Evolutionary conservation across 176 grass and related monocot genomes (phyloP).

Genomic region (Dendrocalamus sinicus): DNA sequence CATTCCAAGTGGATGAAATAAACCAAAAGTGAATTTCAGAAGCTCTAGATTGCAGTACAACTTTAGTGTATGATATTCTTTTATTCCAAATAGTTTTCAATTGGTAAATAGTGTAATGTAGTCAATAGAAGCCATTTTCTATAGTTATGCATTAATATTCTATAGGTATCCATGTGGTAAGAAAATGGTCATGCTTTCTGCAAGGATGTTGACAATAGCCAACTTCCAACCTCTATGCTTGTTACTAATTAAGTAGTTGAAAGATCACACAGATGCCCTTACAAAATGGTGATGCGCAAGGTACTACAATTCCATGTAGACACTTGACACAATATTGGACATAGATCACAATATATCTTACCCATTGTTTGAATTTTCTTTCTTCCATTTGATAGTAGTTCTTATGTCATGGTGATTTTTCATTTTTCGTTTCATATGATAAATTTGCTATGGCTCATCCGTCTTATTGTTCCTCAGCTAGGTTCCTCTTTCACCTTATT

Average conservation of each 20-base stretch:
- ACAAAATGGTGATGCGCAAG: neutral
- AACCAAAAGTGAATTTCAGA: no score
- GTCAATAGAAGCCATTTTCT: no score
- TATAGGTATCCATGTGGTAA: no score
- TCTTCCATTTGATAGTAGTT: neutral
- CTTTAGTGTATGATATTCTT: no score
- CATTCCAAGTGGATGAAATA: no score
- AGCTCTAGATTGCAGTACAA: no score
- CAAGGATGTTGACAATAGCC: no score
- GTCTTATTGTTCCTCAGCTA: neutral
- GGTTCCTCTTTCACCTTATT: neutral
- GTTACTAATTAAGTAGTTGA: neutral
- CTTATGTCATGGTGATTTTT: neutral
- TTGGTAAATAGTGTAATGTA: no score
- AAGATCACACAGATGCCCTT: neutral
- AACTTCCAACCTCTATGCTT: neutral
- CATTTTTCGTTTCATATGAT: neutral
- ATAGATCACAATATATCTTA: neutral
- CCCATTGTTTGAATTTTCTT: neutral
- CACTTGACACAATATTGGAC: neutral
- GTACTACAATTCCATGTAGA: neutral
- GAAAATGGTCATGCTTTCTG: no score
- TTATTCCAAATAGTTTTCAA: no score
- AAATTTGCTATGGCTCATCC: neutral
- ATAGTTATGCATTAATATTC: no score